Conservation (phyloP, 2,329 filamentous ascomycete genomes). For the Tolypocladium ovalisporum region DNA sequence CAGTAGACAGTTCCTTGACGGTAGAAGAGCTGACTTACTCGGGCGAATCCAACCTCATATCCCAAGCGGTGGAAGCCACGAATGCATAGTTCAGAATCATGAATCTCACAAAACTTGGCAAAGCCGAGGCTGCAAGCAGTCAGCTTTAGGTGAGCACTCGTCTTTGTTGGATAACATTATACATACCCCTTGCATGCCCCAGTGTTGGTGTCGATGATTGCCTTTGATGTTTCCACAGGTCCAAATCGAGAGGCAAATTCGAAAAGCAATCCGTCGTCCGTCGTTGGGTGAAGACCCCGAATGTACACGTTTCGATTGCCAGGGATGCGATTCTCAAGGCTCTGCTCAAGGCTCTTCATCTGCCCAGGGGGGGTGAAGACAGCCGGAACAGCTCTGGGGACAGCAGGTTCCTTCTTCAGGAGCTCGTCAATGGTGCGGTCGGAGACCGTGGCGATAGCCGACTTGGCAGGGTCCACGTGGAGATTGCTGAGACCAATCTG, state of each 20-base stretch:
- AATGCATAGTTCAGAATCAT: conserved; percentile 90
- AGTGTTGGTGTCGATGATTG: conserved; percentile 90
- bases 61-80: conserved; percentile 88
- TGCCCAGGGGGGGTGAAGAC: conserved; percentile 77
- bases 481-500: conserved; percentile 35
- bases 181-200: conserved; percentile 94
- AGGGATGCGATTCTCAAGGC: conserved; percentile 79
- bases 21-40: conserved; percentile 43
- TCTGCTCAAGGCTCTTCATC: conserved; percentile 84
- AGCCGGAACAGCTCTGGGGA: conserved; percentile 83
- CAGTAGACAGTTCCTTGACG: conserved; percentile 11
- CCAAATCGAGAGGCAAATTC: conserved; percentile 82
- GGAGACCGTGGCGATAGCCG: conserved; percentile 22
- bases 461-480: conserved; percentile 31
- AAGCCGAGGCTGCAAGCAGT: conserved; percentile 71
- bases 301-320: conserved; percentile 99
- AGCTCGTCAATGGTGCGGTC: conserved; percentile 52
- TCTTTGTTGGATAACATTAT: not conserved
- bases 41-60: conserved; percentile 95
- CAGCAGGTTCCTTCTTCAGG: conserved; percentile 64
- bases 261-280: conserved; percentile 80
- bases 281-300: conserved; percentile 87
- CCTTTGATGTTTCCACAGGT: conserved; percentile 91
- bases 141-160: not conserved
- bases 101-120: conserved; percentile 82